These are phyloP conservation scores for Dentipellis sp. DNA, from an alignment of 768 basidiomycete genomes.

Conservation along the genomic window DNA sequence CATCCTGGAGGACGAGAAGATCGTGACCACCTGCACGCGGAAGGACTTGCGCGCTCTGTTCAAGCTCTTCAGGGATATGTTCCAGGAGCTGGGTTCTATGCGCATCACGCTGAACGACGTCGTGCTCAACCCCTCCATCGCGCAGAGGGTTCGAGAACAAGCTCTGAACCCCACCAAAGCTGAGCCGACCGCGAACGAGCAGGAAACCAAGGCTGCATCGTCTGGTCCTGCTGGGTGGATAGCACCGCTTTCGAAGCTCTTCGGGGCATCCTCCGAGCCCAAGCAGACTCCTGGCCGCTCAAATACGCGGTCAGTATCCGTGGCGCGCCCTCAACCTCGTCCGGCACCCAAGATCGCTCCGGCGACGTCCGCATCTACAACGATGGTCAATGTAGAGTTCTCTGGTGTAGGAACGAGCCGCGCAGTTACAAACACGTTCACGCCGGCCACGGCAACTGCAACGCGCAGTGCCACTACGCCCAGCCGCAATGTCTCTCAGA, in stretches of 20 bases:
- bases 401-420: slow-evolving; percentile 60
- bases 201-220: slow-evolving; percentile 24
- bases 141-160: slow-evolving; percentile 59
- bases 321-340: slow-evolving; percentile 26
- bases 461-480: slow-evolving; percentile 23
- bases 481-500: slow-evolving; percentile 17
- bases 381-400: slow-evolving; percentile 96
- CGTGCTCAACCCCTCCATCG: slow-evolving; percentile 77
- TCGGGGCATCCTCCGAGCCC: slow-evolving; percentile 32
- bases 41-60: slow-evolving; percentile 78
- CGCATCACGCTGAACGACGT: slow-evolving; percentile 82
- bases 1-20: slow-evolving; percentile 67
- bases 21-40: slow-evolving; percentile 51
- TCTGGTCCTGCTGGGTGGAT: slow-evolving; percentile 56
- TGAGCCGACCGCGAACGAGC: slow-evolving; percentile 29
- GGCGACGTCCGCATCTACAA: slow-evolving; percentile 78
- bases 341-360: slow-evolving; percentile 75
- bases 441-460: slow-evolving; percentile 1
- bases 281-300: slow-evolving; percentile 15
- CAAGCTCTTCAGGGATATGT: slow-evolving; percentile 77
- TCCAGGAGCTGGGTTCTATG: slow-evolving; percentile 74
- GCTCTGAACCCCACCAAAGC: slow-evolving; percentile 53
- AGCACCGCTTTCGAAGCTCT: slow-evolving; percentile 77
- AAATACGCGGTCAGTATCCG: slow-evolving; percentile 14
- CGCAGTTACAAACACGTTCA: slow-evolving; percentile 37